Base-by-base conservation (phyloP, 768 basidiomycete genomes). In the Suillus spraguei region DNA sequence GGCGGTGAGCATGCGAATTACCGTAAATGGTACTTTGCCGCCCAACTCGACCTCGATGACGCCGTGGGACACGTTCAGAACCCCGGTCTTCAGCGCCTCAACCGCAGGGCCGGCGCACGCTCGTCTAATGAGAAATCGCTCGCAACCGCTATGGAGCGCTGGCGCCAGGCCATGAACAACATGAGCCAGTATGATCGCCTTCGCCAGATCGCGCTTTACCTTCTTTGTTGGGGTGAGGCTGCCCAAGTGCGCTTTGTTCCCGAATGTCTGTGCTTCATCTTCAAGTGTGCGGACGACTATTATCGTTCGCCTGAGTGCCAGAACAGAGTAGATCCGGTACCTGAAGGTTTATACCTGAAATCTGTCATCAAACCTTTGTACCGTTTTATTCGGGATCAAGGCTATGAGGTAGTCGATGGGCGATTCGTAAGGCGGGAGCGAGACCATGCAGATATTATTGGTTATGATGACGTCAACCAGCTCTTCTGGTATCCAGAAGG, bases 401-500 rank as follows among this genome's bases (percentile, higher is more conserved):
- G 95, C 0, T 99, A 98, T 74, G 97, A 99, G 77, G 91, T 97
- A 44, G 83, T 93, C 28, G 97, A 98, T 71, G 95, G 95, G 42
- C 94, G 94, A 77, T 98, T 97, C 76, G 91, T 99, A 49, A 84
- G 94, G 72, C 84, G 92, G 71, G 97, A 99, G 82, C 83, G 82
- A 73, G 97, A 99, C 71, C 97, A 99, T 72, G 88, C 94, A 56
- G 83, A 88, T 65, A 95, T 98, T 70, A 97, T 99, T 71, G 97
- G 97, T 5, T 99, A 99, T 71, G 97, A 99, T 76, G 97, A 99
- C 77, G 91, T 99, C 66, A 99, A 99, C 74, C 97, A 99, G 75
- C 79, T 99, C 54, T 99, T 99, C 78, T 99, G 97, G 97, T 99
- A 99, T 75, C 97, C 97, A 3, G 97, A 99, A 67, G 97, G 97